Conservation (phyloP, 2,329 filamentous ascomycete genomes). For the Xylariales sp. region DNA sequence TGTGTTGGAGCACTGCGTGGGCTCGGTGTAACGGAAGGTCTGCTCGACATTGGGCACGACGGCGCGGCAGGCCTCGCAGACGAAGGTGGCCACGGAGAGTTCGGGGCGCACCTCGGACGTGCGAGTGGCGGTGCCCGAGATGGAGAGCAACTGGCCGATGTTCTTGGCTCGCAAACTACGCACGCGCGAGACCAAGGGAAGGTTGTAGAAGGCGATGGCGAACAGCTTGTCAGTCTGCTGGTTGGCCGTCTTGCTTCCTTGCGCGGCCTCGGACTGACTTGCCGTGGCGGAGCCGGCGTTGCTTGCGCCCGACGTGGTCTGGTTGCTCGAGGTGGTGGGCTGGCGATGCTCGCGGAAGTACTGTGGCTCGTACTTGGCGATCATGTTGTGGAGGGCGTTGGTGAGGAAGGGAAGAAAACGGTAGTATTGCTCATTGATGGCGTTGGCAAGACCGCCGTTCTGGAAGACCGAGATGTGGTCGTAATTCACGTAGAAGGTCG, state of each 20-base stretch:
- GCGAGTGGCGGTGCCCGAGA: constrained; percentile 93
- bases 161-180: constrained; percentile 82
- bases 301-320: constrained; percentile 63
- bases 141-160: constrained; percentile 88
- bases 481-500: constrained; percentile 82
- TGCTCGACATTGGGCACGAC: constrained; percentile 91
- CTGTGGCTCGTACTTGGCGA: constrained; percentile 87
- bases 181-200: constrained; percentile 80
- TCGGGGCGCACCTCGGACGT: constrained; percentile 97
- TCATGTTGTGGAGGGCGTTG: constrained; percentile 83
- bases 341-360: constrained; percentile 94
- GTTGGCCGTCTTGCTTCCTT: constrained; percentile 73
- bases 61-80: constrained; percentile 81
- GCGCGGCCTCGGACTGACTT: constrained; percentile 54
- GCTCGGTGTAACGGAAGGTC: constrained; percentile 95
- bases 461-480: constrained; percentile 75
- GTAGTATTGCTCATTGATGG: constrained; percentile 87
- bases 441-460: constrained; percentile 77
- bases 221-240: constrained; percentile 98
- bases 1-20: constrained; percentile 86
- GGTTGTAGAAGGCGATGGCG: constrained; percentile 86
- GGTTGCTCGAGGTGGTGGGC: constrained; percentile 68
- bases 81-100: constrained; percentile 85
- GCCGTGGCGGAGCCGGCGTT: constrained; percentile 58
- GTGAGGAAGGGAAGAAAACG: constrained; percentile 91